phyloP scores from a whole-genome alignment of 805 yeast species.

The Schwanniomyces vanrijiae region DNA sequence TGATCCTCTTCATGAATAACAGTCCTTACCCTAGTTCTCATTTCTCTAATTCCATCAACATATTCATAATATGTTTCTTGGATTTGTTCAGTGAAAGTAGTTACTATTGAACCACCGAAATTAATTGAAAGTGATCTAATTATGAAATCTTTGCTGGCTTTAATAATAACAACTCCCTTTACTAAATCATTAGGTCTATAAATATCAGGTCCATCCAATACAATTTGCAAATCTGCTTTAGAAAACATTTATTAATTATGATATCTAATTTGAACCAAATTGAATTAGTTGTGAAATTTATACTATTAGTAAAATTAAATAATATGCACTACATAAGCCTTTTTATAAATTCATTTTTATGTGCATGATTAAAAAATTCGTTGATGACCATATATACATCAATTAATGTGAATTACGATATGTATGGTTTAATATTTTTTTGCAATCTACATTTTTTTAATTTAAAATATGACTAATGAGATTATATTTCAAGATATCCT shows the following conservation, averaged over 20 bases:
- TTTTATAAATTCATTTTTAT: too few relatives aligned
- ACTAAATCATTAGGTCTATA: conserved; percentile 2
- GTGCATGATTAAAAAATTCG: too few relatives aligned
- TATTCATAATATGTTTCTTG: neutral
- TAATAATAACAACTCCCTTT: neutral
- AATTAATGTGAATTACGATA: too few relatives aligned
- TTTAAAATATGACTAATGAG: too few relatives aligned
- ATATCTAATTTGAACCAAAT: neutral
- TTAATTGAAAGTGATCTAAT: neutral
- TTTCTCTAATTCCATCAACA: neutral
- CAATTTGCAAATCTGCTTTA: conserved; percentile 1
- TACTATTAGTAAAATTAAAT: too few relatives aligned
- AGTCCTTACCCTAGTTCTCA: neutral
- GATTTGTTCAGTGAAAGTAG: neutral
- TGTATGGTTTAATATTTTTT: too few relatives aligned
- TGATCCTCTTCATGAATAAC: neutral
- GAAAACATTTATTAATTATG: conserved; percentile 1
- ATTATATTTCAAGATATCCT: too few relatives aligned
- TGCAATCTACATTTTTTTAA: too few relatives aligned
- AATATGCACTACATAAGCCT: neutral
- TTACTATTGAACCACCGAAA: neutral
- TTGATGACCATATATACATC: too few relatives aligned
- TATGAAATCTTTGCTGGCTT: conserved; percentile 1
- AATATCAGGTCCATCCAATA: neutral
- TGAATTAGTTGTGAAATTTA: neutral